A percentile compares a stretch with the other conserved stretches of the same genome.
These are phyloP conservation scores for Lenwebbia sp. DNA, from an alignment of 345 rosid genomes.

Conservation along the genomic window DNA sequence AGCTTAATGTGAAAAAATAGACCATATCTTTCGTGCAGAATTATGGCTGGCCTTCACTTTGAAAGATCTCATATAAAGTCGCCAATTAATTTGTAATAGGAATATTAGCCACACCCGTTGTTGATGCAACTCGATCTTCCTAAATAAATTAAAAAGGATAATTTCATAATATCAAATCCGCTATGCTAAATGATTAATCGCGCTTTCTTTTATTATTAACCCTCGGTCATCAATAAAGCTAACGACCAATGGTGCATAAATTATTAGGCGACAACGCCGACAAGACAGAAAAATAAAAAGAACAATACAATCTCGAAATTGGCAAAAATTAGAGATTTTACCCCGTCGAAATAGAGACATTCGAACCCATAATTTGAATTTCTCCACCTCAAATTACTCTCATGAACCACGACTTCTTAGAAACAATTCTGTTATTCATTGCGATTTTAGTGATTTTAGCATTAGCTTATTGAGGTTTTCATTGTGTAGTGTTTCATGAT, in stretches of 20 bases:
- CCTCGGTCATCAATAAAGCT: not conserved
- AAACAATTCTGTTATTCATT: too few relatives aligned
- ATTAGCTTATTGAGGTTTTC: too few relatives aligned
- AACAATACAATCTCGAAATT: too few relatives aligned
- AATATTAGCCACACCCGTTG: not conserved
- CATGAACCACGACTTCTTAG: too few relatives aligned
- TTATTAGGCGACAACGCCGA: too few relatives aligned
- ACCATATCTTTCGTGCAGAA: not conserved
- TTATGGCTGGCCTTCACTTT: not conserved
- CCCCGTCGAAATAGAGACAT: too few relatives aligned
- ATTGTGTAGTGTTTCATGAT: too few relatives aligned
- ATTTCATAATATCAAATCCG: not conserved
- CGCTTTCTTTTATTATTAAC: not conserved
- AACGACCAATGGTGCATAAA: not conserved
- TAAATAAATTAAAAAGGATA: not conserved
- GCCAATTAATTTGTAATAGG: not conserved
- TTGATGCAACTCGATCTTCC: not conserved
- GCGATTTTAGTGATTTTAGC: too few relatives aligned
- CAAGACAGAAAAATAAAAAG: too few relatives aligned
- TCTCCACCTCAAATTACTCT: too few relatives aligned
- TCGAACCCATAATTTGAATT: too few relatives aligned
- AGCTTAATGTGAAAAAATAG: not conserved
- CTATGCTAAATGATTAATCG: not conserved
- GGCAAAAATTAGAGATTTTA: too few relatives aligned
- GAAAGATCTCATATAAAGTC: not conserved